Evolutionary conservation across 169 alveolate species (phyloP).

Genomic region (Toxoplasma gondii): DNA sequence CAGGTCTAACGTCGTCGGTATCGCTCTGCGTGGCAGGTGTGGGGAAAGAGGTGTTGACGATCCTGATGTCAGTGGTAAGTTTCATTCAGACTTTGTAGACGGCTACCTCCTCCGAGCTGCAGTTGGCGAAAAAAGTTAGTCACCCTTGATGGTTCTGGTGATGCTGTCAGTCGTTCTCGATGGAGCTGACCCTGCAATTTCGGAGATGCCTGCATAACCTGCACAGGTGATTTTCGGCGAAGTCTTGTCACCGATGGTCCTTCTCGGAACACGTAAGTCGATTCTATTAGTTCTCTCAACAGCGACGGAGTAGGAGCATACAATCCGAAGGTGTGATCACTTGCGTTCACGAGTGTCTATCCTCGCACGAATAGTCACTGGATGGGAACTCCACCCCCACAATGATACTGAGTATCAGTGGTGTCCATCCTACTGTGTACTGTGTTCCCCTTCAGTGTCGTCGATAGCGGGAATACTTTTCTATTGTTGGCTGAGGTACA

Average conservation of each 20-base stretch:
- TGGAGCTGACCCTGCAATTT: neutral
- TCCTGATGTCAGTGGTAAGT: constrained; percentile 51
- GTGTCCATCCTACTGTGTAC: neutral
- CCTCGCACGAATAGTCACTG: neutral
- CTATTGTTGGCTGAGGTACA: constrained; percentile 3
- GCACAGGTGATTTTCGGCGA: constrained; percentile 28
- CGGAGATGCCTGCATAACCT: neutral
- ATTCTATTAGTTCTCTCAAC: neutral
- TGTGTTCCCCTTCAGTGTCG: neutral
- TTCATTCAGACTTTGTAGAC: neutral
- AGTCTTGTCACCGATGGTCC: neutral
- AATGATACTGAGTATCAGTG: neutral
- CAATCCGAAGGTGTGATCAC: neutral
- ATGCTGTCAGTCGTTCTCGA: neutral
- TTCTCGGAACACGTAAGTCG: neutral
- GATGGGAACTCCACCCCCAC: neutral
- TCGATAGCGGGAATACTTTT: constrained; percentile 18
- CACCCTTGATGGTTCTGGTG: neutral
- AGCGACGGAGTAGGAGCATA: neutral
- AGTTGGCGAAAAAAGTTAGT: neutral
- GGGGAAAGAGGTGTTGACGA: constrained; percentile 50
- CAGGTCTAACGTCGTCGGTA: constrained; percentile 57
- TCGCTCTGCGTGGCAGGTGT: constrained; percentile 59
- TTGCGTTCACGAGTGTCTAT: too few relatives aligned
- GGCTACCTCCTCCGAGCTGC: neutral